Conservation (phyloP, 1,284 basidiomycete species). For the Butyriboletus appendiculatus region DNA sequence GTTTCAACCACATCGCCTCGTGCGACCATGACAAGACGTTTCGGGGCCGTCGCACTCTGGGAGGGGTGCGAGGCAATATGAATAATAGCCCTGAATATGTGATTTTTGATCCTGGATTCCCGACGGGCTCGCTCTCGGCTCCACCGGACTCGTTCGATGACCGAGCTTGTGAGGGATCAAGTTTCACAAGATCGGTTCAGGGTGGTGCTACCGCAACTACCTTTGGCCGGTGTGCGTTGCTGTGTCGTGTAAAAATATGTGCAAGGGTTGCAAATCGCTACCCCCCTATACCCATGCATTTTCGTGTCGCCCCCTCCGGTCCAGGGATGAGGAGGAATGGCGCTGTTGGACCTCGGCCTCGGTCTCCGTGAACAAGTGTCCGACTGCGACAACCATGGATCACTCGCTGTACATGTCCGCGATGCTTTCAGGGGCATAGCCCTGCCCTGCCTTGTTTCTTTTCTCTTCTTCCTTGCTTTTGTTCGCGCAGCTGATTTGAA, state of each 20-base stretch:
- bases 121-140: not conserved
- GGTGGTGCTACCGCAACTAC: too few species aligned
- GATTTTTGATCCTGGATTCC: not conserved
- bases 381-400: not conserved
- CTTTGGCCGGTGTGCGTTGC: not conserved
- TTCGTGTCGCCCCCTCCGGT: not conserved
- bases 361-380: not conserved
- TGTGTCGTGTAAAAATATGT: not conserved
- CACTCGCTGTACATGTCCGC: not conserved
- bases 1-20: constrained; percentile 16
- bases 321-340: too few species aligned
- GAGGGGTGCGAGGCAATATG: not conserved
- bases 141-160: not conserved
- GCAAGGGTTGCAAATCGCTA: not conserved
- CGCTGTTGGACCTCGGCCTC: not conserved
- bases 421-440: too few species aligned
- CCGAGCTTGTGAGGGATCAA: not conserved
- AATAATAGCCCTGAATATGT: not conserved
- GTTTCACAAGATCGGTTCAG: not conserved
- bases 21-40: not conserved
- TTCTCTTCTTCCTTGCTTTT: not conserved
- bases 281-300: too few species aligned
- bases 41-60: not conserved
- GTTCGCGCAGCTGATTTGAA: not conserved
- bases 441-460: not conserved